A percentile compares a stretch with the other conserved stretches of the same genome.
Evolutionary conservation across 257 asterid species (phyloP).

Genomic region (Leptodermis oblonga): DNA sequence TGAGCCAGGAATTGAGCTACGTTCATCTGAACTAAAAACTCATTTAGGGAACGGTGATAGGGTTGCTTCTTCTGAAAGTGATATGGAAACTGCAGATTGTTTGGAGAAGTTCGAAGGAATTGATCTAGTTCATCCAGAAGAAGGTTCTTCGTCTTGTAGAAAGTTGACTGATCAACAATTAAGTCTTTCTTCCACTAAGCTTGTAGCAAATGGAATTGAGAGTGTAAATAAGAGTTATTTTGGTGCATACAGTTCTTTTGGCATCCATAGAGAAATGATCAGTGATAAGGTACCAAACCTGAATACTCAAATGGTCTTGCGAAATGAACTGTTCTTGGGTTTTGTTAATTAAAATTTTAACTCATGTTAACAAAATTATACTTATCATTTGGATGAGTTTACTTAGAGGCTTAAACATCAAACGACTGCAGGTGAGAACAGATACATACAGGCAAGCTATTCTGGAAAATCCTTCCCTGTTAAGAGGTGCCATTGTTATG

Average conservation of each 20-base stretch:
- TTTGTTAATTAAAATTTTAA: not conserved
- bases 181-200: constrained; percentile 24
- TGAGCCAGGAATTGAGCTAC: constrained; percentile 31
- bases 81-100: constrained; percentile 20
- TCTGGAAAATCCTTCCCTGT: constrained; percentile 75
- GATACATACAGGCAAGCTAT: constrained; percentile 84
- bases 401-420: constrained; percentile 2
- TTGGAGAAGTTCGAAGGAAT: constrained; percentile 17
- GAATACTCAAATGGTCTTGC: not conserved
- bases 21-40: constrained; percentile 20
- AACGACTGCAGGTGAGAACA: constrained; percentile 69
- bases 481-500: constrained; percentile 72
- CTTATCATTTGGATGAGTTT: not conserved
- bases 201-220: constrained; percentile 40
- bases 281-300: constrained; percentile 74
- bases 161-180: constrained; percentile 17
- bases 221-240: constrained; percentile 62
- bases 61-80: constrained; percentile 27
- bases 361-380: not conserved
- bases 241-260: constrained; percentile 80
- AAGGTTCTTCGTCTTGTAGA: constrained; percentile 20
- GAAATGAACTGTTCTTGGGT: not conserved
- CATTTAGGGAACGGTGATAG: constrained; percentile 37
- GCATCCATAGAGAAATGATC: constrained; percentile 95
- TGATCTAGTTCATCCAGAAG: constrained; percentile 17